Evolutionary conservation across 305 asterid species (phyloP).

Genomic region (Plantago coronopus): DNA sequence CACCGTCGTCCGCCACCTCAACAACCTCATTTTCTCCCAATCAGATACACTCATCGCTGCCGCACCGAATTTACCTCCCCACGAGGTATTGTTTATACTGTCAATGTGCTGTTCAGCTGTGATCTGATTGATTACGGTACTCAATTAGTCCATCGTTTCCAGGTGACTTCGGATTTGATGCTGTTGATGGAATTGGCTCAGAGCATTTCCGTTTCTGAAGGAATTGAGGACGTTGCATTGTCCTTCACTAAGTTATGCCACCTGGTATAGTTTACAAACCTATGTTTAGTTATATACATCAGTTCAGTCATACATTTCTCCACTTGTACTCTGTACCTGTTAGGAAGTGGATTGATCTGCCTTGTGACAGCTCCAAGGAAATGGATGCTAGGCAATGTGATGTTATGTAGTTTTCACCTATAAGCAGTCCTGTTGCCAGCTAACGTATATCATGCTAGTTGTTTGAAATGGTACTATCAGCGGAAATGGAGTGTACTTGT

Average conservation of each 20-base stretch:
- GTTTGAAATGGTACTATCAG: too few relatives aligned
- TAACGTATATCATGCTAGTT: too few relatives aligned
- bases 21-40: constrained; percentile 56
- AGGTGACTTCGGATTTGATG: constrained; percentile 67
- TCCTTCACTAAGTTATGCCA: constrained; percentile 37
- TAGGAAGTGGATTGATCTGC: too few relatives aligned
- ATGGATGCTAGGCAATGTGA: too few relatives aligned
- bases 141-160: constrained; percentile 4
- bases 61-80: constrained; percentile 56
- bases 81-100: constrained; percentile 42
- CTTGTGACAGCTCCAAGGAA: too few relatives aligned
- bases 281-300: background rate
- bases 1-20: constrained; percentile 41
- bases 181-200: constrained; percentile 63
- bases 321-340: background rate
- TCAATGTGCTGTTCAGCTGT: constrained; percentile 5
- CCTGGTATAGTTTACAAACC: constrained; percentile 38
- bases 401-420: too few relatives aligned
- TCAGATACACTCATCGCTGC: constrained; percentile 46
- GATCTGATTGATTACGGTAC: background rate
- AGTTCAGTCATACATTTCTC: background rate
- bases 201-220: constrained; percentile 32
- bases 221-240: constrained; percentile 32
- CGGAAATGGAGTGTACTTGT: too few relatives aligned
- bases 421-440: too few relatives aligned